Conservation (phyloP, 768 basidiomycete genomes). For the Termitomyces sp. region DNA sequence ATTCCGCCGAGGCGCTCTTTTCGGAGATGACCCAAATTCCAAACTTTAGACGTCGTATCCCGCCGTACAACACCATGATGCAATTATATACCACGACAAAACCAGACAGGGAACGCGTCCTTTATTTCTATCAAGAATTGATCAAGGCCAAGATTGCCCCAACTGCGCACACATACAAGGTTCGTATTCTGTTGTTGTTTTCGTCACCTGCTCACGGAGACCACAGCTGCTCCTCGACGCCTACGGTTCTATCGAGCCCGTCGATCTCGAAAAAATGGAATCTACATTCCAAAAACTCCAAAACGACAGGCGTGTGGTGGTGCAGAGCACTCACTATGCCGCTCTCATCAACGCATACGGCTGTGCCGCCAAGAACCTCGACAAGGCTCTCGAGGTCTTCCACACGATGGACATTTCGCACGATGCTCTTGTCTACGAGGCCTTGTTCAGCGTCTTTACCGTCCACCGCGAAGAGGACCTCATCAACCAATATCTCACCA, state of each 20-base stretch:
- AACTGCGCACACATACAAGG: conserved; percentile 94
- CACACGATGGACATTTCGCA: conserved; percentile 62
- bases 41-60: conserved; percentile 84
- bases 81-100: conserved; percentile 91
- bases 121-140: conserved; percentile 73
- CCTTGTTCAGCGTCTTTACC: conserved; percentile 82
- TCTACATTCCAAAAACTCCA: conserved; percentile 57
- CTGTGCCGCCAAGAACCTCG: conserved; percentile 68
- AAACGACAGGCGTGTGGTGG: conserved; percentile 33
- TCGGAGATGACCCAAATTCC: conserved; percentile 69
- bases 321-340: conserved; percentile 55
- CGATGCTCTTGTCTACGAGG: conserved; percentile 87
- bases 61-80: conserved; percentile 99
- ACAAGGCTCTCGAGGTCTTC: conserved; percentile 72
- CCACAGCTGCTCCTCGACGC: conserved; percentile 79
- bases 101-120: conserved; percentile 71
- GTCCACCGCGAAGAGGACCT: conserved; percentile 75
- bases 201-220: background rate
- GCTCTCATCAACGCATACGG: conserved; percentile 88
- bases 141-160: conserved; percentile 55
- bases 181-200: conserved; percentile 21
- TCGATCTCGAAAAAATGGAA: conserved; percentile 70
- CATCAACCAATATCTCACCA: conserved; percentile 57
- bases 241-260: conserved; percentile 80
- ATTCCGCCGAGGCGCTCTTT: conserved; percentile 79